These are phyloP conservation scores for Schrenkiella parvula DNA, from an alignment of 345 rosid genomes.

Conservation along the genomic window DNA sequence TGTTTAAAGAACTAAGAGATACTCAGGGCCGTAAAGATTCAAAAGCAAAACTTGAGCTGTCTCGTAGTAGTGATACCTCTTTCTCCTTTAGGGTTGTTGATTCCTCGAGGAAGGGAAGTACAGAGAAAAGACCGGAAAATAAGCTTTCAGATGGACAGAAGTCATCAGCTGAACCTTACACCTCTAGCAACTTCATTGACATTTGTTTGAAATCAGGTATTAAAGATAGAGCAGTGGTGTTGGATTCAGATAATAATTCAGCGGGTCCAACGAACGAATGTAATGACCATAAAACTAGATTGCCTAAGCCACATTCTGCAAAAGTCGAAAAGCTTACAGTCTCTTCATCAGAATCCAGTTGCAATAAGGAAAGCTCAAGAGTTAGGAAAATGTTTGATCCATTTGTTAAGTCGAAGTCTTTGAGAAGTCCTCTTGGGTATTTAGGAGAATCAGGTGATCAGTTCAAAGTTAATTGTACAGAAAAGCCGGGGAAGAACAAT, in stretches of 20 bases:
- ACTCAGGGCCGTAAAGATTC: constrained; percentile 40
- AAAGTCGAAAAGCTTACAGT: constrained; percentile 47
- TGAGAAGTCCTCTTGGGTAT: constrained; percentile 53
- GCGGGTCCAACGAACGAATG: constrained; percentile 39
- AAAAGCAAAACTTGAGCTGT: constrained; percentile 59
- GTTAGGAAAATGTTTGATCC: constrained; percentile 80
- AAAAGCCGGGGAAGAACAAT: constrained; percentile 17
- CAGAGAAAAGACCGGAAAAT: constrained; percentile 36
- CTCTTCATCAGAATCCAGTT: constrained; percentile 47
- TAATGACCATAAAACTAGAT: constrained; percentile 37
- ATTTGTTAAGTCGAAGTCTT: constrained; percentile 72
- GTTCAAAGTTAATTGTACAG: constrained; percentile 23
- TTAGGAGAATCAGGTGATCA: constrained; percentile 34
- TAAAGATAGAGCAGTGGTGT: constrained; percentile 33
- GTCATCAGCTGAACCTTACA: constrained; percentile 40
- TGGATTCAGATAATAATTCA: constrained; percentile 38
- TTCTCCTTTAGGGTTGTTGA: constrained; percentile 59
- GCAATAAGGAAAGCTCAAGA: constrained; percentile 51
- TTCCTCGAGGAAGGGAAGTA: constrained; percentile 64
- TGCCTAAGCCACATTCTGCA: constrained; percentile 50
- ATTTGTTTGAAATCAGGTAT: constrained; percentile 44
- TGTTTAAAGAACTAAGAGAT: constrained; percentile 47
- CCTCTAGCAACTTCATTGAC: constrained; percentile 50
- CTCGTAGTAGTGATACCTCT: constrained; percentile 45
- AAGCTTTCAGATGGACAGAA: constrained; percentile 31